Evolutionary conservation across 73 alveolate genomes (phyloP), one percentile per base, ranked within the genome.

Genomic region (Stentor roeselii): DNA sequence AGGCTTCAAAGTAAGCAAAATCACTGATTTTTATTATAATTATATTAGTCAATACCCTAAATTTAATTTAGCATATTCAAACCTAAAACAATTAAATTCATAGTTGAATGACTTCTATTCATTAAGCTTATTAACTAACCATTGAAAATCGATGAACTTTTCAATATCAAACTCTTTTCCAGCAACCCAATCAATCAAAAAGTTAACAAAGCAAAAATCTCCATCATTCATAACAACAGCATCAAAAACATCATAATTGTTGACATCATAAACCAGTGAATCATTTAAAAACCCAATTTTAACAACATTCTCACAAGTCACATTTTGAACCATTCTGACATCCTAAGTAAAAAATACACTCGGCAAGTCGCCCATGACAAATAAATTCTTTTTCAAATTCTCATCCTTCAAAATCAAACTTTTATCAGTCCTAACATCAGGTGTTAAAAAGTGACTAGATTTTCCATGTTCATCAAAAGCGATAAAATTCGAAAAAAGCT

Each of bases 251-350:
- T 67, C 80, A 67, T 67, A 67, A 67, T 21, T 32, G 41, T 67
- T 40, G 21, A 67, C 27, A 67, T 21, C 41, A 34, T 67, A 67
- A 67, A 1, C 37, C 27, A 15, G 21, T 67, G 80, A 27, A 21
- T 67, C 80, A 2, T 67, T 67, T 67, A 67, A 67, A 67, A 67
- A 67, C 14, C 80, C 80, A 21, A 67, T 67, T 32, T 67, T 67
- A 21, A 67, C 11, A 32, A 27, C 37, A 40, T 34, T 21, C 11
- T 67, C 37, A 32, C 34, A 67, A 32, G 37, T 67, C 15, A 32
- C 80, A 2, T 67, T 36, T 21, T 67, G 42, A 21, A 67, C 37
- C 80, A 67, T 67, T 67, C 34, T 67, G n/a, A 67, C 42, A 2
- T 67, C 80, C n/a, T 21, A 67, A 1, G 34, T 67, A 50, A 50